Percentiles rank a stretch among this genome's conserved stretches.
Conservation (phyloP, 345 rosid genomes). For the Syzygium oleosum region DNA sequence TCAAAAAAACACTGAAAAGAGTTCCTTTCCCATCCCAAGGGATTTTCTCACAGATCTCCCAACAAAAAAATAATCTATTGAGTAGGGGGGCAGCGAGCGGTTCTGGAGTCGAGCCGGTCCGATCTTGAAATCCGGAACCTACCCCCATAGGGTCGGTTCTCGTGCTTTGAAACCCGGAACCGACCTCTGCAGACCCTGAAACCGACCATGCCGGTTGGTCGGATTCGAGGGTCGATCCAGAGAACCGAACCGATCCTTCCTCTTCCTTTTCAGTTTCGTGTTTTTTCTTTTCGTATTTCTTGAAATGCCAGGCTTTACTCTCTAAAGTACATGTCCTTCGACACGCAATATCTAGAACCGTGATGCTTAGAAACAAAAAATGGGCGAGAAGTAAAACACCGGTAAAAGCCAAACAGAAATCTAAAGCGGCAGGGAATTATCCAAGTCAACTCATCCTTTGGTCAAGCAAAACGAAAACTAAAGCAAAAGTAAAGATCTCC, state of each 20-base stretch:
- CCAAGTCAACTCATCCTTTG: not conserved
- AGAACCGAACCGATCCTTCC: accelerated
- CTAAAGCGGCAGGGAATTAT: not conserved
- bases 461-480: not conserved
- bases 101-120: not conserved
- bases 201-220: no score
- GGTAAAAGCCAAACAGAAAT: not conserved
- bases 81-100: no score
- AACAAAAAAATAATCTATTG: no score
- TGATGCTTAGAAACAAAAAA: not conserved
- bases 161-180: accelerated
- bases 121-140: no score
- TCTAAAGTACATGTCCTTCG: not conserved
- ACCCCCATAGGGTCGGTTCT: no score
- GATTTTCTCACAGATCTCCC: not conserved
- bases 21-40: no score
- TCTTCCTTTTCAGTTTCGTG: accelerated
- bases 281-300: no score
- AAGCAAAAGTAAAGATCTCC: not conserved
- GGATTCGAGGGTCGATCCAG: no score
- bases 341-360: not conserved
- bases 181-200: no score
- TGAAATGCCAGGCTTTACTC: no score
- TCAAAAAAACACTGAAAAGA: no score
- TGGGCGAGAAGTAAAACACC: accelerated